Evolutionary conservation across 805 yeast species (phyloP).

Genomic region (Hanseniaspora mollemarum): DNA sequence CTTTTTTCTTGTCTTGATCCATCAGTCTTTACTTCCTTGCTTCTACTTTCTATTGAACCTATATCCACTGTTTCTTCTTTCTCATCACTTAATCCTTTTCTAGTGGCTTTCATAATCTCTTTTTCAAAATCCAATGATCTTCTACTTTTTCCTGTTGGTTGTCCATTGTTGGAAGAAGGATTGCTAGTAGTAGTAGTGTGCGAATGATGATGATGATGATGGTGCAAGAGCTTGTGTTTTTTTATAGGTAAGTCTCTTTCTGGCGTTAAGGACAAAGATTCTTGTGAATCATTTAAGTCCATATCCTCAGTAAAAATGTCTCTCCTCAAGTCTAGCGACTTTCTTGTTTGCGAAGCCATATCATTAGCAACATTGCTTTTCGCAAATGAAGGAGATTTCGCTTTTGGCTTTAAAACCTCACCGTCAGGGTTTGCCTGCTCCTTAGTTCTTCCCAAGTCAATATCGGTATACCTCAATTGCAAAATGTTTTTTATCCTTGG

Average conservation of each 20-base stretch:
- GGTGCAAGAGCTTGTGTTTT: neutral
- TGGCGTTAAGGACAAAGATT: neutral
- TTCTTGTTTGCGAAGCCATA: constrained; percentile 32
- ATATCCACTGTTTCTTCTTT: too few species aligned
- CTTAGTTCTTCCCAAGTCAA: neutral
- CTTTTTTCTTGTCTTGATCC: constrained; percentile 9
- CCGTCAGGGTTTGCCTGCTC: neutral
- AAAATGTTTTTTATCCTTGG: constrained; percentile 10
- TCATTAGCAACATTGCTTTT: neutral
- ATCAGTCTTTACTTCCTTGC: neutral
- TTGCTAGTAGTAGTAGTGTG: neutral
- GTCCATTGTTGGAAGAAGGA: too few species aligned
- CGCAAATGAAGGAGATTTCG: neutral
- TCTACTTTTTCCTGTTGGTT: constrained; percentile 4
- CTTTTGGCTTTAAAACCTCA: constrained; percentile 1
- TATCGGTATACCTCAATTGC: constrained; percentile 12
- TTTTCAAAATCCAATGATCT: constrained; percentile 16
- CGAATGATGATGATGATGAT: neutral
- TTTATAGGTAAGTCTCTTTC: neutral
- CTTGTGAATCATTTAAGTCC: constrained; percentile 24
- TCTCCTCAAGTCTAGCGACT: constrained; percentile 45
- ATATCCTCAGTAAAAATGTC: constrained; percentile 56
- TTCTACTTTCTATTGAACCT: neutral
- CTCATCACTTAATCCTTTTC: neutral
- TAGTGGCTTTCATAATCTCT: constrained; percentile 3